A percentile compares a stretch with the other conserved stretches of the same genome.
These are phyloP conservation scores for Dendrobium huoshanense DNA, from an alignment of 106 monocot species.

Conservation along the genomic window DNA sequence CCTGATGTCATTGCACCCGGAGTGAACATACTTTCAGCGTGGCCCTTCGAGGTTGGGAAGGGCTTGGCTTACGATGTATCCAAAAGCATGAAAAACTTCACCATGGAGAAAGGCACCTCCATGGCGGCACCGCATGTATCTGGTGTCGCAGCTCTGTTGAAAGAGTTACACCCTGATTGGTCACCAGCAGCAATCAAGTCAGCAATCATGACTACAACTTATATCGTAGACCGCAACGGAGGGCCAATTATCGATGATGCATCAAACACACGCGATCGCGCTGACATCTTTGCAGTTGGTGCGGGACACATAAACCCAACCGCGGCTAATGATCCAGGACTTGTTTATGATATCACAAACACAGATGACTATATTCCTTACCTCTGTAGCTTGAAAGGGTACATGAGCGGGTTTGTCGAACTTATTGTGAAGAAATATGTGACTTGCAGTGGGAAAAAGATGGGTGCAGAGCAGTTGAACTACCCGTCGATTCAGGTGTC, in stretches of 20 bases:
- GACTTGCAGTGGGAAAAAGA: not conserved
- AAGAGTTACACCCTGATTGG: conserved; percentile 12
- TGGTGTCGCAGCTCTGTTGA: conserved; percentile 13
- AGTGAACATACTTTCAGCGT: too few relatives aligned
- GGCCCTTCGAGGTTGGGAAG: too few relatives aligned
- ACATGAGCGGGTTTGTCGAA: too few relatives aligned
- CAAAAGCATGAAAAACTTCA: too few relatives aligned
- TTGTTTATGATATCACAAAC: conserved; percentile 7
- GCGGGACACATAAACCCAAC: conserved; percentile 12
- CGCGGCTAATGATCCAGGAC: conserved; percentile 6
- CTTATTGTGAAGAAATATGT: not conserved
- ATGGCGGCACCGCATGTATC: too few relatives aligned
- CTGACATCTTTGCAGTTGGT: conserved; percentile 1
- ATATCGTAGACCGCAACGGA: too few relatives aligned
- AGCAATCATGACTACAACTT: conserved; percentile 30
- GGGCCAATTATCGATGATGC: too few relatives aligned
- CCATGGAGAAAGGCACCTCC: too few relatives aligned
- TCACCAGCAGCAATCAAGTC: conserved; percentile 25
- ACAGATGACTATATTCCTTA: conserved; percentile 9
- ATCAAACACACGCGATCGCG: too few relatives aligned
- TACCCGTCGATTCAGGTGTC: conserved; percentile 37
- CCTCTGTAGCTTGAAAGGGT: conserved; percentile 13
- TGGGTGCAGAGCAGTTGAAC: conserved; percentile 22
- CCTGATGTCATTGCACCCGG: too few relatives aligned
- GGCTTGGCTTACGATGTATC: too few relatives aligned